Conservation (phyloP, 192 early-diverging fungal species). For the Backusella westeae region DNA sequence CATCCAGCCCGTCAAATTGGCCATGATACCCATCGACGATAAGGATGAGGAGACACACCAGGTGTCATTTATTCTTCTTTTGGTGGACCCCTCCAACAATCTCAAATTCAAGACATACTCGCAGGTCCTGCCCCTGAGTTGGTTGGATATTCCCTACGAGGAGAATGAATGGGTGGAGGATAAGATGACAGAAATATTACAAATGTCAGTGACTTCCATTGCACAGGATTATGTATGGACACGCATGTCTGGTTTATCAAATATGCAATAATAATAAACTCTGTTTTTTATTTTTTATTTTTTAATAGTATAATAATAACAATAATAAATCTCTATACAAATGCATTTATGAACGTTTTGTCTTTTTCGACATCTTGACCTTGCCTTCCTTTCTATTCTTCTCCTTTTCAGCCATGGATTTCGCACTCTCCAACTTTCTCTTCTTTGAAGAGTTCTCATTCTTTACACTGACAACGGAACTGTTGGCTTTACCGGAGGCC, state of each 20-base stretch:
- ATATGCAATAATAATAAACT: neutral
- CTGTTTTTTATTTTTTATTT: neutral
- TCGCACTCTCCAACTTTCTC: constrained; percentile 47
- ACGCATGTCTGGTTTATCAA: constrained; percentile 48
- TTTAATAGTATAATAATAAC: neutral
- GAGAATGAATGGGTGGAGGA: constrained; percentile 68
- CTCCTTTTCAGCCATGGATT: constrained; percentile 47
- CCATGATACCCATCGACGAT: constrained; percentile 38
- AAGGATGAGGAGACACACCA: constrained; percentile 22
- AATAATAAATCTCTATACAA: neutral
- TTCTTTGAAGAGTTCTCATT: constrained; percentile 64
- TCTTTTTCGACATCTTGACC: constrained; percentile 39
- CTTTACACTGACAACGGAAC: constrained; percentile 72
- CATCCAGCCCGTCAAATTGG: constrained; percentile 47
- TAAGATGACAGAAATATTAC: constrained; percentile 50
- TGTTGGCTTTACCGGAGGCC: constrained; percentile 47
- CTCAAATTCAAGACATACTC: constrained; percentile 51
- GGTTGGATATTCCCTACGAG: constrained; percentile 59
- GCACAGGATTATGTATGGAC: constrained; percentile 68
- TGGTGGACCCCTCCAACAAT: constrained; percentile 53
- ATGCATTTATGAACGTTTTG: constrained; percentile 31
- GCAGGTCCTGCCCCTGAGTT: constrained; percentile 50
- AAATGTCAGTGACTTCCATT: constrained; percentile 45
- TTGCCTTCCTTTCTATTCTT: constrained; percentile 30
- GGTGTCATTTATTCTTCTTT: constrained; percentile 41